Conservation (phyloP, 2,329 filamentous ascomycete genomes). For the Pseudogymnoascus sp. region DNA sequence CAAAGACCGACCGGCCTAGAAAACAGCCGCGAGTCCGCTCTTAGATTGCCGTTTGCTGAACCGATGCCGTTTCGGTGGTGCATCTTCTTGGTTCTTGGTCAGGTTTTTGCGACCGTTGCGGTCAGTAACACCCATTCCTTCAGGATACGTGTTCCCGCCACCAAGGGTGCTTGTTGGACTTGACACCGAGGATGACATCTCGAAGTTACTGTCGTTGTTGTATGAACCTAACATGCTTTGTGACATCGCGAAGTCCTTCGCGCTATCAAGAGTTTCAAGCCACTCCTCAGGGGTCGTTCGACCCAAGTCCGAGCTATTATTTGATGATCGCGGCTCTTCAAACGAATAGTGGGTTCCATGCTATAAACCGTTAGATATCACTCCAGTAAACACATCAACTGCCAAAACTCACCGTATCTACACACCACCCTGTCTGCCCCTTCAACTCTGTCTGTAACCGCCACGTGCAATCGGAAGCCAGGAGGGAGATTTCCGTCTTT, state of each 20-base stretch:
- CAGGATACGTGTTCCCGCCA: constrained; percentile 37
- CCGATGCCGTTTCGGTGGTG: constrained; percentile 46
- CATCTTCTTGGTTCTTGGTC: constrained; percentile 47
- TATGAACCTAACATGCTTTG: constrained; percentile 61
- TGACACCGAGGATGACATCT: constrained; percentile 63
- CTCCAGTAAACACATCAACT: not conserved
- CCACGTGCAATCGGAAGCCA: constrained; percentile 68
- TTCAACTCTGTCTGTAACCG: constrained; percentile 77
- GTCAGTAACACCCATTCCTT: constrained; percentile 44
- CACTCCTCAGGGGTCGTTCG: constrained; percentile 76
- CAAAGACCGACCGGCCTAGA: constrained; percentile 38
- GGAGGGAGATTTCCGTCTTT: constrained; percentile 83
- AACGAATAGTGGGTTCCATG: constrained; percentile 86
- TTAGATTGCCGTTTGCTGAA: constrained; percentile 94
- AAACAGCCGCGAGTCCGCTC: constrained; percentile 84
- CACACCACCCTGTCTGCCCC: constrained; percentile 77
- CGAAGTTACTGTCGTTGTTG: constrained; percentile 57
- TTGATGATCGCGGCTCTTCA: constrained; percentile 75
- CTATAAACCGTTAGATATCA: constrained; percentile 30
- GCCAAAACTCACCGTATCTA: constrained; percentile 72
- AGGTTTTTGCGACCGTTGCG: constrained; percentile 48
- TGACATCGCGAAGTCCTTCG: constrained; percentile 73
- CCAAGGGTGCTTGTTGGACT: constrained; percentile 65
- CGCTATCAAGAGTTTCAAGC: constrained; percentile 80
- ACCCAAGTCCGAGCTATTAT: constrained; percentile 48